phyloP scores from a whole-genome alignment of 2,329 filamentous ascomycete genomes.

The Aspergillus sp. region DNA sequence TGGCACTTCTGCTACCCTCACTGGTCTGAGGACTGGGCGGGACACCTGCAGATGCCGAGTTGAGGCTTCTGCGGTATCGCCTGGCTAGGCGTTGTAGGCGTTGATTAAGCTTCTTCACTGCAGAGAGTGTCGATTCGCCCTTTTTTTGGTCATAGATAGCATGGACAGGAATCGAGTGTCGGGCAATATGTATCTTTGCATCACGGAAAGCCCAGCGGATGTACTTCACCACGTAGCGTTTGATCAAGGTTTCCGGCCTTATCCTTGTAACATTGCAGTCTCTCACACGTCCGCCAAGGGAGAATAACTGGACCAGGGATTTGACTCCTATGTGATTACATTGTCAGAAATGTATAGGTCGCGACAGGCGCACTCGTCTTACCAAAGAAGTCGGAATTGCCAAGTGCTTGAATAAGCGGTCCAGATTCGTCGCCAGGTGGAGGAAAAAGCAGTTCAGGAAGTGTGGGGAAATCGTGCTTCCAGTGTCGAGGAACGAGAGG shows the following conservation, averaged over 20 bases:
- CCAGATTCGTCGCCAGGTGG: conserved; percentile 29
- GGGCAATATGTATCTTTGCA: conserved; percentile 36
- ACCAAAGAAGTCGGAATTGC: conserved; percentile 47
- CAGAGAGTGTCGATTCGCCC: conserved; percentile 37
- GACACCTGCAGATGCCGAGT: not conserved
- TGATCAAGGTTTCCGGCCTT: conserved; percentile 36
- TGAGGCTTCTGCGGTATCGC: conserved; percentile 38
- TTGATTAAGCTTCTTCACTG: conserved; percentile 42
- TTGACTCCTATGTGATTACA: conserved; percentile 42
- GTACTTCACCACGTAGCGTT: conserved; percentile 45
- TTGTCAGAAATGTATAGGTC: not conserved
- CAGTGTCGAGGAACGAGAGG: conserved; percentile 53
- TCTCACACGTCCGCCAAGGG: conserved; percentile 50
- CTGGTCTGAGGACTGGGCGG: not conserved
- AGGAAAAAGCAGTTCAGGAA: conserved; percentile 54
- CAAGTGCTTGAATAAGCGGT: conserved; percentile 46
- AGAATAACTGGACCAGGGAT: conserved; percentile 50
- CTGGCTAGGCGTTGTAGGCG: conserved; percentile 44
- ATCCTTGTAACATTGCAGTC: conserved; percentile 45
- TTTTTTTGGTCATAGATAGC: conserved; percentile 41
- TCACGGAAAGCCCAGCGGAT: conserved; percentile 55
- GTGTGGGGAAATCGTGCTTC: conserved; percentile 52
- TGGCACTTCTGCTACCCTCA: conserved; percentile 2
- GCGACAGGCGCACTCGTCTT: conserved; percentile 9
- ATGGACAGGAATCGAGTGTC: conserved; percentile 44